Percentiles rank a stretch among this genome's conserved stretches.
phyloP scores from a whole-genome alignment of 768 basidiomycete genomes.

The Mrakia blollopis region DNA sequence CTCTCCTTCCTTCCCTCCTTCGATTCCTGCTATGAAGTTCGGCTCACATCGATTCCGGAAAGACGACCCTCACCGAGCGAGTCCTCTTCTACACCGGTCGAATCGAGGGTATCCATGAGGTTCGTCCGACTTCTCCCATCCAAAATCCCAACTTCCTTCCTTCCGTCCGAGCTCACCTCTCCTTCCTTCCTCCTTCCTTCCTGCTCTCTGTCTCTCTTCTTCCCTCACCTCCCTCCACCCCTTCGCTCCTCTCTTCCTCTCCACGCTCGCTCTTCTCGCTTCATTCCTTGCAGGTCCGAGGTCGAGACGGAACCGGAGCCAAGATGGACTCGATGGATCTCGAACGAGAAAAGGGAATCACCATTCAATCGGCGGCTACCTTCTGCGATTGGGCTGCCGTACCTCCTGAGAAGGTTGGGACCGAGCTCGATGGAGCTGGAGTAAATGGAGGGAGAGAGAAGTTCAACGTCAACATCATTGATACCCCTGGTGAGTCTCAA shows the following conservation, averaged over 20 bases:
- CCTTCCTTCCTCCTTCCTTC: no score
- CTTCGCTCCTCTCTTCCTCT: no score
- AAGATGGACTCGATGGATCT: constrained; percentile 99
- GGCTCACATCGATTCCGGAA: constrained; percentile 65
- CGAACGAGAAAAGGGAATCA: constrained; percentile 97
- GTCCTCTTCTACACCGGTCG: constrained; percentile 94
- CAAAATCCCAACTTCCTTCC: no score
- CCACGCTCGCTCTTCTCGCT: no score
- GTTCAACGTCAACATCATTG: constrained; percentile 95
- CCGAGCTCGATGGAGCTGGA: constrained; percentile 30
- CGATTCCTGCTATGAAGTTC: constrained; percentile 38
- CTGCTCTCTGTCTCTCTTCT: not conserved
- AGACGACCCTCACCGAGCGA: constrained; percentile 95
- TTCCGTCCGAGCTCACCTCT: not conserved
- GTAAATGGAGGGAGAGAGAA: constrained; percentile 55
- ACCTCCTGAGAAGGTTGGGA: constrained; percentile 49
- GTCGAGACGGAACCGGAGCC: constrained; percentile 90
- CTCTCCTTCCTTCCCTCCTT: not conserved
- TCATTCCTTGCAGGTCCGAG: constrained; percentile 62
- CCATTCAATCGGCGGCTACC: constrained; percentile 96
- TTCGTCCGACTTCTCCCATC: constrained; percentile 45
- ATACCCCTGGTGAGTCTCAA: constrained; percentile 72
- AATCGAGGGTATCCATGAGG: constrained; percentile 94
- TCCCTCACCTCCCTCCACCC: not conserved
- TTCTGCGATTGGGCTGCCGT: constrained; percentile 92